Percentiles rank a stretch among this genome's conserved stretches.
phyloP scores from a whole-genome alignment of 2,329 filamentous ascomycete genomes.

The Pseudogymnoascus sp. region DNA sequence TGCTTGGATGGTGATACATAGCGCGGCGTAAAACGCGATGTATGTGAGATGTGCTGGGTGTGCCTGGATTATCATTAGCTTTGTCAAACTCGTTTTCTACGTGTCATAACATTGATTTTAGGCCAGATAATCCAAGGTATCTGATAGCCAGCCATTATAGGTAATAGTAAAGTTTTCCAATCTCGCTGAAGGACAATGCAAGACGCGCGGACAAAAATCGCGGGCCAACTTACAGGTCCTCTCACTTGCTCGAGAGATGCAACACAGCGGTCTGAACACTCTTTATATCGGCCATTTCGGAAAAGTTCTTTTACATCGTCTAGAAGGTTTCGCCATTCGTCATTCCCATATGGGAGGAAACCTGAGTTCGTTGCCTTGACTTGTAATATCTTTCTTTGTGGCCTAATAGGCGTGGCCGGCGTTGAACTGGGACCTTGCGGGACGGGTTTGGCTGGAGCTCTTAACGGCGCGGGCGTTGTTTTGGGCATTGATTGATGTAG shows the following conservation, averaged over 20 bases:
- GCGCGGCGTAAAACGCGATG: conserved; percentile 27
- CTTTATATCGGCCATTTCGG: conserved; percentile 23
- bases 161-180: conserved; percentile 10
- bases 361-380: neutral
- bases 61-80: conserved; percentile 11
- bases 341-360: conserved; percentile 21
- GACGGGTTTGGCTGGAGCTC: neutral
- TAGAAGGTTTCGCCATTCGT: conserved; percentile 26
- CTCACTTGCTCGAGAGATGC: conserved; percentile 23
- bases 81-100: neutral
- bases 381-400: neutral
- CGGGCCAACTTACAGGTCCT: conserved; percentile 22
- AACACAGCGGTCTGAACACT: conserved; percentile 25
- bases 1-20: conserved; percentile 24
- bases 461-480: neutral
- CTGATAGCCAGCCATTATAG: conserved; percentile 15
- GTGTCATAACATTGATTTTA: neutral
- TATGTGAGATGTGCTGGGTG: conserved; percentile 27
- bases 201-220: neutral
- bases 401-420: neutral
- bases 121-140: neutral
- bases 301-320: conserved; percentile 27
- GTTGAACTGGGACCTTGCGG: neutral
- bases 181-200: neutral
- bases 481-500: neutral